Evolutionary conservation across 2,329 filamentous ascomycete genomes (phyloP).

Genomic region (Fusarium sp.): DNA sequence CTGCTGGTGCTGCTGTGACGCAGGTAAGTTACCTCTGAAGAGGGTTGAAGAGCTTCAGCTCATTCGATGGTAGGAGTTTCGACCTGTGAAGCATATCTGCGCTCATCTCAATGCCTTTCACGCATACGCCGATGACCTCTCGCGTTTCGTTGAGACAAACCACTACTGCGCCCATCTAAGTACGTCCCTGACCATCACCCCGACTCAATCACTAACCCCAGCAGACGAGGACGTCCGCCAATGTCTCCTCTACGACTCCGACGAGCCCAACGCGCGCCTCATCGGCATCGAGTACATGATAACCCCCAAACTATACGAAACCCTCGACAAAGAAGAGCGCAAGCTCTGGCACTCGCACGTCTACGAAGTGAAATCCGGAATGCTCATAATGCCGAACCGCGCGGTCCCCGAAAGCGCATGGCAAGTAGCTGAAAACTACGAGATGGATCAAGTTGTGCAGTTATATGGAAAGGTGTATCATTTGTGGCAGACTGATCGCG

Average conservation of each 20-base stretch:
- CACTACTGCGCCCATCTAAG: slow-evolving; percentile 86
- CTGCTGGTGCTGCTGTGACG: slow-evolving; percentile 67
- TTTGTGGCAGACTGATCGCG: slow-evolving; percentile 84
- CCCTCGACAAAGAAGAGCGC: slow-evolving; percentile 73
- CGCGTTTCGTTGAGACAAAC: slow-evolving; percentile 77
- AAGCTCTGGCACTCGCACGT: slow-evolving; percentile 81
- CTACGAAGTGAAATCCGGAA: slow-evolving; percentile 80
- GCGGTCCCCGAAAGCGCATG: slow-evolving; percentile 69
- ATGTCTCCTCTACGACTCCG: slow-evolving; percentile 84
- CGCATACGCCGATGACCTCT: slow-evolving; percentile 78
- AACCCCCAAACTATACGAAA: slow-evolving; percentile 72
- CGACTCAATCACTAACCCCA: slow-evolving; percentile 51
- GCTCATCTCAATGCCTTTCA: slow-evolving; percentile 91
- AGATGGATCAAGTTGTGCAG: slow-evolving; percentile 80
- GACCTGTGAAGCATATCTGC: slow-evolving; percentile 78
- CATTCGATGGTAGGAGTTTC: slow-evolving; percentile 63
- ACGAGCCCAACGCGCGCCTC: slow-evolving; percentile 72
- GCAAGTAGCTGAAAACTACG: slow-evolving; percentile 79
- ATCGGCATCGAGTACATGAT: slow-evolving; percentile 94
- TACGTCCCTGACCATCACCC: neutral
- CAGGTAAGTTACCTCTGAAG: slow-evolving; percentile 54
- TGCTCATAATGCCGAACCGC: slow-evolving; percentile 80
- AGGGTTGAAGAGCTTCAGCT: neutral
- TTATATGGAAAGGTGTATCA: slow-evolving; percentile 89
- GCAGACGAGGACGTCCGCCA: slow-evolving; percentile 74